These are phyloP conservation scores for Vigna unguiculata DNA, from an alignment of 306 rosid genomes.

Conservation along the genomic window DNA sequence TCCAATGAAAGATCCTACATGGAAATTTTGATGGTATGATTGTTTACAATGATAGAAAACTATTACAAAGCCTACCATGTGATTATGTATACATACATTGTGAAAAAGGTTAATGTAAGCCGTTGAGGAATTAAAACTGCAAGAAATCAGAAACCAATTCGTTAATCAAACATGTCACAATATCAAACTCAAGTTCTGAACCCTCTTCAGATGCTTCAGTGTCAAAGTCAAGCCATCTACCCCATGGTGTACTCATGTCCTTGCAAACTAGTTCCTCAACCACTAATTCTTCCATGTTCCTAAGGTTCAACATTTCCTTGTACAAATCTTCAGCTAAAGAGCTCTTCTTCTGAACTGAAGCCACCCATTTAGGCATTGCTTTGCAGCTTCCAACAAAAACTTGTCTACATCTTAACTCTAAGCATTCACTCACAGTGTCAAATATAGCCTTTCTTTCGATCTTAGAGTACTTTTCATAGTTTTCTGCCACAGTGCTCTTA, in stretches of 20 bases:
- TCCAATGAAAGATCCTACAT: slow-evolving; percentile 3
- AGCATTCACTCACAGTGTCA: slow-evolving; percentile 61
- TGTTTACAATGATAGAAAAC: not conserved
- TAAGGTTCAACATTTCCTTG: slow-evolving; percentile 59
- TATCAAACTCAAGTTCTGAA: slow-evolving; percentile 56
- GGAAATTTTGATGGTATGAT: slow-evolving; percentile 13
- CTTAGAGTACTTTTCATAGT: slow-evolving; percentile 43
- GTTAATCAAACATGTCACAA: slow-evolving; percentile 56
- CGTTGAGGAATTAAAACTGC: slow-evolving; percentile 22
- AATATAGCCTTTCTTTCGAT: slow-evolving; percentile 58
- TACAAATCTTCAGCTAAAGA: slow-evolving; percentile 60
- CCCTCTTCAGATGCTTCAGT: slow-evolving; percentile 64
- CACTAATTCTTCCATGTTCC: slow-evolving; percentile 55
- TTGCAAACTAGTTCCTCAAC: slow-evolving; percentile 72
- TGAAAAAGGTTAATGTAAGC: slow-evolving; percentile 4
- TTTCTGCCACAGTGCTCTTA: slow-evolving; percentile 36
- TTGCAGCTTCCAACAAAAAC: slow-evolving; percentile 58
- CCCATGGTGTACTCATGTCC: slow-evolving; percentile 70
- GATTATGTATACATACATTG: not conserved
- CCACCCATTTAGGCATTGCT: slow-evolving; percentile 52
- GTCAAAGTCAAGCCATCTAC: slow-evolving; percentile 68
- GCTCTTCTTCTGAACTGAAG: slow-evolving; percentile 48
- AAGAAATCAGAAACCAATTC: slow-evolving; percentile 67
- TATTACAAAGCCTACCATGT: slow-evolving; percentile 13
- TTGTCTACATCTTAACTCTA: slow-evolving; percentile 51